Evolutionary conservation across 176 grass and related monocot genomes (phyloP).

Genomic region (Triticum dicoccoides): DNA sequence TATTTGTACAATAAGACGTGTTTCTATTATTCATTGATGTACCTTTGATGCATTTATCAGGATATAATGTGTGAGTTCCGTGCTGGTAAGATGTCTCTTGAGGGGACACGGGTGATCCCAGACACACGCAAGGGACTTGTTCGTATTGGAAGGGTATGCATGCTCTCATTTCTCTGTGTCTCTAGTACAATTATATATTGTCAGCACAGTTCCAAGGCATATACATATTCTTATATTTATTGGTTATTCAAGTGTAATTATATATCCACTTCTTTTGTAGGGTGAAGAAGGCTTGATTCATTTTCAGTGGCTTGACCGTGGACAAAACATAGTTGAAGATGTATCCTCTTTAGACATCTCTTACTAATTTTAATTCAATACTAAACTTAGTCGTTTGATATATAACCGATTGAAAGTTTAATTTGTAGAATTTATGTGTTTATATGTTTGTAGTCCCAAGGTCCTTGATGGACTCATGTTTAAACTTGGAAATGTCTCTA

Average conservation of each 20-base stretch:
- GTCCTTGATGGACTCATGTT: slow-evolving; percentile 8
- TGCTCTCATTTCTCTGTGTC: slow-evolving; percentile 1
- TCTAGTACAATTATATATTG: slow-evolving; percentile 7
- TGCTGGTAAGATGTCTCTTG: slow-evolving; percentile 86
- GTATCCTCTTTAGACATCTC: slow-evolving; percentile 59
- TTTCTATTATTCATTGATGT: neutral
- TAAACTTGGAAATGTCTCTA: slow-evolving; percentile 9
- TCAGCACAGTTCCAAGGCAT: slow-evolving; percentile 9
- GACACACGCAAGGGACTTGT: slow-evolving; percentile 91
- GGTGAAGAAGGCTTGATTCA: slow-evolving; percentile 97
- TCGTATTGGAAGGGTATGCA: slow-evolving; percentile 83
- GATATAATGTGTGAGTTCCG: slow-evolving; percentile 91
- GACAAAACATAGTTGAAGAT: slow-evolving; percentile 77
- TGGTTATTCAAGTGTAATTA: neutral
- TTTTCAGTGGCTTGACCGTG: slow-evolving; percentile 96
- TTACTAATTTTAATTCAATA: neutral
- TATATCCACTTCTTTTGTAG: slow-evolving; percentile 49
- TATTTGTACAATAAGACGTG: neutral
- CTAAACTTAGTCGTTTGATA: neutral
- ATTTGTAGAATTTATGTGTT: neutral
- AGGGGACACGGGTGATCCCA: slow-evolving; percentile 69
- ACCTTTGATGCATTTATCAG: slow-evolving; percentile 39
- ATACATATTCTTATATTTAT: slow-evolving; percentile 12
- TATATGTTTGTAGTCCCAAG: slow-evolving; percentile 7
- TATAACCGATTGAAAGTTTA: neutral